Evolutionary conservation across 2,329 filamentous ascomycete species (phyloP), one percentile per base, ranked within the genome.

Genomic region (Colletotrichum destructivum): DNA sequence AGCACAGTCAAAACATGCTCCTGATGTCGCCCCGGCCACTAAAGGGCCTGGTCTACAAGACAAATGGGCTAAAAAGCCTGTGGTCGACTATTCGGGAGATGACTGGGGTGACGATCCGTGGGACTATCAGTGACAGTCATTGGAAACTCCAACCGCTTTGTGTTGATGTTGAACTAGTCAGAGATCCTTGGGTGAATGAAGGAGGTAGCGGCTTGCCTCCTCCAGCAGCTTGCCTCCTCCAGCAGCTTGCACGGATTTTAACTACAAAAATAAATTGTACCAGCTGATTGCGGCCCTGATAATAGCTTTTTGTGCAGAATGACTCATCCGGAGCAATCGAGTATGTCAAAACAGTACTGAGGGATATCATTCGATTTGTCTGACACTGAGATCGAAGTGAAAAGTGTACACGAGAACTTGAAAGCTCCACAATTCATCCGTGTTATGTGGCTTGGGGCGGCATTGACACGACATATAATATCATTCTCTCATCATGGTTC

Each of bases 1-100:
- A 11, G 9, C 40, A 0, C 42, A 55, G 15, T 42, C 60, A 3
- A 42, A 62, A 15, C 26, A 47, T 13, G 44, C 44, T 1, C 31
- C 54, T 26, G 46, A 35, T 12, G 15, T 35, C 2, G 61, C 55
- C 4, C 15, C 69, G 4, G 55, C 44, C 11, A 38, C 56, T 11
- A 4, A 38, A 21, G 49, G 21, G 3, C 55, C 70, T 6, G 44
- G 9, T 23, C 11, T 13, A 4, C 55, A 44, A n/a, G 66, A 74
- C 49, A 76, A 75, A 51, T 78, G 77, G 78, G 69, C 73, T 9
- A 74, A 74, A 55, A 75, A 71, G 15, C 71, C 77, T 9, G 74
- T 75, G 0, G 74, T 67, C 12, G 78, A 80, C 64, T 79, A 79
- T 42, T 79, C 78, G 0, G 78, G 78, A 3, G 76, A 74, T 2